Percentiles rank a stretch among this genome's conserved stretches.
Conservation (phyloP, 805 yeast genomes). For the Cyberlindnera suaveolens region DNA sequence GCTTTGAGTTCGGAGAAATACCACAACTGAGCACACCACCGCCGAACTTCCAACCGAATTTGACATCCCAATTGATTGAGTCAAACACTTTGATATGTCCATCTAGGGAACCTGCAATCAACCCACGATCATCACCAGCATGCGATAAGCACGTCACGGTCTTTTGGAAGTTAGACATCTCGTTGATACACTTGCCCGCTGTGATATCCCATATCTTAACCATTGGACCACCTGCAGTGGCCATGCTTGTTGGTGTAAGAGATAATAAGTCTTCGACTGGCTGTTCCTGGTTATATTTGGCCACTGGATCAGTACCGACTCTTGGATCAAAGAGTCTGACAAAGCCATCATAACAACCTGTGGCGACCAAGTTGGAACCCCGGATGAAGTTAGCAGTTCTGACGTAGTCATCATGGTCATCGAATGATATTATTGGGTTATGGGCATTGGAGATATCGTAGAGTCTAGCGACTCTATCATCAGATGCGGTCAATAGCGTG, state of each 20-base stretch:
- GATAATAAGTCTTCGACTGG: slow-evolving; percentile 87
- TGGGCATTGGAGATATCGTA: slow-evolving; percentile 80
- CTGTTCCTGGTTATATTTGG: slow-evolving; percentile 60
- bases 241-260: slow-evolving; percentile 59
- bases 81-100: slow-evolving; percentile 97
- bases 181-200: slow-evolving; percentile 63
- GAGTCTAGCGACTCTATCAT: slow-evolving; percentile 79
- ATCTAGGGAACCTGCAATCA: slow-evolving; percentile 90
- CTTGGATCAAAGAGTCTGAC: slow-evolving; percentile 84
- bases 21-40: slow-evolving; percentile 89
- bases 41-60: slow-evolving; percentile 96
- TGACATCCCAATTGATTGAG: slow-evolving; percentile 74
- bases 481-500: slow-evolving; percentile 80
- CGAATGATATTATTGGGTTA: slow-evolving; percentile 65
- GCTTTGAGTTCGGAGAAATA: slow-evolving; percentile 80
- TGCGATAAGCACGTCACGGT: slow-evolving; percentile 81
- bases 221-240: slow-evolving; percentile 75
- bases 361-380: slow-evolving; percentile 72
- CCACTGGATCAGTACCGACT: slow-evolving; percentile 46
- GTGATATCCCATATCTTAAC: slow-evolving; percentile 91
- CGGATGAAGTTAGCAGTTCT: slow-evolving; percentile 78
- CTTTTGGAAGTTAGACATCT: slow-evolving; percentile 83
- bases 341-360: slow-evolving; percentile 91
- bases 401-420: slow-evolving; percentile 81
- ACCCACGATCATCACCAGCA: slow-evolving; percentile 63